These are phyloP conservation scores for Mycena venus DNA, from an alignment of 768 basidiomycete species.

Conservation along the genomic window DNA sequence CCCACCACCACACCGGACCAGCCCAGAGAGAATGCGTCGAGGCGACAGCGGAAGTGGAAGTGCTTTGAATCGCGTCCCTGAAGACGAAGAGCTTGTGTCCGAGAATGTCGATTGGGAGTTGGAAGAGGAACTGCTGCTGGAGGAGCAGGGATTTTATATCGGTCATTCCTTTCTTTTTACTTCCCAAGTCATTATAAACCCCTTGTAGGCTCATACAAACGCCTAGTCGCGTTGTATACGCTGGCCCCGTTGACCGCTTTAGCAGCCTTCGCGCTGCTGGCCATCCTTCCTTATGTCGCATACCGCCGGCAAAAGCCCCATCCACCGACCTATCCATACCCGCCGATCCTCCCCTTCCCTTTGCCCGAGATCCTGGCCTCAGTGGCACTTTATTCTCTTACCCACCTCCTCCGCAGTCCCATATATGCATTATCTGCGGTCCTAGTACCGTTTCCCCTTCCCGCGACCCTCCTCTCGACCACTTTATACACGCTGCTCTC, in stretches of 20 bases:
- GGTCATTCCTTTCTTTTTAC: conserved; percentile 49
- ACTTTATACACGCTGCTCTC: conserved; percentile 64
- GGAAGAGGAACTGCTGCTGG: conserved; percentile 58
- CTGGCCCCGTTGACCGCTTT: conserved; percentile 70
- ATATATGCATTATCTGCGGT: conserved; percentile 54
- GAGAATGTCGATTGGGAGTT: conserved; percentile 50
- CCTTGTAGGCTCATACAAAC: conserved; percentile 72
- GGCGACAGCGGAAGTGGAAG: conserved; percentile 33
- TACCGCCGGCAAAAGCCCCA: conserved; percentile 56
- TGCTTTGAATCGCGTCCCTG: conserved; percentile 51
- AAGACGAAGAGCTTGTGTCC: conserved; percentile 47
- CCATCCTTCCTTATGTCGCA: conserved; percentile 60
- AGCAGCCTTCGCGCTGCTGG: conserved; percentile 63
- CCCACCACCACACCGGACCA: conserved; percentile 10
- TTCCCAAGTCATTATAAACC: background rate
- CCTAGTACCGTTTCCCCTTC: conserved; percentile 43
- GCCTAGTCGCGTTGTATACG: conserved; percentile 67
- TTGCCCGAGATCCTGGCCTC: conserved; percentile 76
- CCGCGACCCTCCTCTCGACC: conserved; percentile 53
- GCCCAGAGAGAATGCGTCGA: conserved; percentile 51
- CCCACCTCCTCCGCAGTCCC: conserved; percentile 66
- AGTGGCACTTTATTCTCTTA: conserved; percentile 71
- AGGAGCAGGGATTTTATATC: conserved; percentile 62
- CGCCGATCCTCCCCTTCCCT: conserved; percentile 69
- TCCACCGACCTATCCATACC: conserved; percentile 53